These are phyloP conservation scores for Pyracantha coccinea DNA, from an alignment of 331 rosid species.

Conservation along the genomic window DNA sequence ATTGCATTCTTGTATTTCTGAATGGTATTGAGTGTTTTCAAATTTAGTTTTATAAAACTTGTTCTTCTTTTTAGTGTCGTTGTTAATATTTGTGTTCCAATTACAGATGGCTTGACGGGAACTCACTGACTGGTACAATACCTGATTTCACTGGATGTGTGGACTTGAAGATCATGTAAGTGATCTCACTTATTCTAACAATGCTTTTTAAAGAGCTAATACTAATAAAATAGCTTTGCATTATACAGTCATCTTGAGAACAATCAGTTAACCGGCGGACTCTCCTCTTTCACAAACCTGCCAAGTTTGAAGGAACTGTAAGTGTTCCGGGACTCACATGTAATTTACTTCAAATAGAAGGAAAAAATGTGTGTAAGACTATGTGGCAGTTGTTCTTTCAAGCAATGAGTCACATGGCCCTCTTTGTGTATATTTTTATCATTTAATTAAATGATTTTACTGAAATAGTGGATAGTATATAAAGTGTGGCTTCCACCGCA, in stretches of 20 bases:
- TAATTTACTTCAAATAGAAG: not conserved
- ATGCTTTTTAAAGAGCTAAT: slow-evolving; percentile 3
- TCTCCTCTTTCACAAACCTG: slow-evolving; percentile 52
- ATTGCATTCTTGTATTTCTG: slow-evolving; percentile 8
- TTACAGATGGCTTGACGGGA: slow-evolving; percentile 90
- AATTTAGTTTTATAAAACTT: slow-evolving; percentile 19
- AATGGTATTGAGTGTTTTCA: slow-evolving; percentile 8
- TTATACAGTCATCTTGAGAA: slow-evolving; percentile 82
- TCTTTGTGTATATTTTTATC: not conserved
- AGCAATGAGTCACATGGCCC: not conserved
- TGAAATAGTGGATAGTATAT: not conserved
- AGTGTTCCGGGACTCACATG: slow-evolving; percentile 17
- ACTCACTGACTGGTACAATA: slow-evolving; percentile 65
- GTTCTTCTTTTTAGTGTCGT: not conserved
- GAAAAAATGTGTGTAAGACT: not conserved
- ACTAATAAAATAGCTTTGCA: slow-evolving; percentile 30
- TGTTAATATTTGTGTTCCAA: slow-evolving; percentile 16
- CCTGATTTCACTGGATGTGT: slow-evolving; percentile 78
- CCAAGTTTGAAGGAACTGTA: slow-evolving; percentile 87
- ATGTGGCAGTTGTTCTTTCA: not conserved
- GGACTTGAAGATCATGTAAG: slow-evolving; percentile 78
- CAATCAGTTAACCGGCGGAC: slow-evolving; percentile 65
- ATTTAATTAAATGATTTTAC: not conserved
- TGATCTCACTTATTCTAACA: slow-evolving; percentile 3
- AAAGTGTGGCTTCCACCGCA: not conserved